Base-by-base conservation (phyloP, 305 asterid species). In the Nicotiana rustica region DNA sequence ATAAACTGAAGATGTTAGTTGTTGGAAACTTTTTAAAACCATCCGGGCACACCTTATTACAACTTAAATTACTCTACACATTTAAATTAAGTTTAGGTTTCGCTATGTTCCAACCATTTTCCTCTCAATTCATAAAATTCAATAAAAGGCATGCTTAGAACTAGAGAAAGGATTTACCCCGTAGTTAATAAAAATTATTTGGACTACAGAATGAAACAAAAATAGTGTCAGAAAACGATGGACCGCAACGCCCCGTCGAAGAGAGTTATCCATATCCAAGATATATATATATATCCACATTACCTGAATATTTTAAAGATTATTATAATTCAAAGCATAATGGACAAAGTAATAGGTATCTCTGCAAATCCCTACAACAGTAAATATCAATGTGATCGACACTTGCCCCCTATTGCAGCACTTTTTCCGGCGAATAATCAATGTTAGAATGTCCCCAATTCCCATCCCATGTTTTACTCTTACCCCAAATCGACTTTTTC, bases 241-340 rank as follows among this genome's bases (percentile, higher is more conserved):
- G 76, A n/a, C 55, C 3, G 15, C 8, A 18, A 66, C 0, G 44
- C 75, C 75, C 69, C 9, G 31, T 68, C 13, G 10, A 36, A 68
- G 29, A 69, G 36, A 70, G 78, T 70, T 15, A 41, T 70, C 59
- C 78, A 19, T 70, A 44, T 70, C 78, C 60, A 70, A 44, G 52
- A 44, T 44, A 44, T 0, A 41, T 41, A 52, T 52, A 41, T 1
- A 44, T 44, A 55, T 55, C 59, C n/a, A 55, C 59, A 55, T 55
- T 13, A 55, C 59, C 6, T 55, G 35, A 70, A 70, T 70, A 44
- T 19, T 9, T 44, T 44, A 25, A 70, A 19, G 60, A 61, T 61
- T 21, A 62, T 21, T 62, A 62, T 62, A 62, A 19, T 62, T 62
- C 15, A 21, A 62, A 62, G 35, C 5, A 21, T 62, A 38, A 15